Percentiles rank a stretch among this genome's conserved stretches.
Evolutionary conservation across 352 stramenopile genomes (phyloP).

Genomic region (Globisporangium parvum): DNA sequence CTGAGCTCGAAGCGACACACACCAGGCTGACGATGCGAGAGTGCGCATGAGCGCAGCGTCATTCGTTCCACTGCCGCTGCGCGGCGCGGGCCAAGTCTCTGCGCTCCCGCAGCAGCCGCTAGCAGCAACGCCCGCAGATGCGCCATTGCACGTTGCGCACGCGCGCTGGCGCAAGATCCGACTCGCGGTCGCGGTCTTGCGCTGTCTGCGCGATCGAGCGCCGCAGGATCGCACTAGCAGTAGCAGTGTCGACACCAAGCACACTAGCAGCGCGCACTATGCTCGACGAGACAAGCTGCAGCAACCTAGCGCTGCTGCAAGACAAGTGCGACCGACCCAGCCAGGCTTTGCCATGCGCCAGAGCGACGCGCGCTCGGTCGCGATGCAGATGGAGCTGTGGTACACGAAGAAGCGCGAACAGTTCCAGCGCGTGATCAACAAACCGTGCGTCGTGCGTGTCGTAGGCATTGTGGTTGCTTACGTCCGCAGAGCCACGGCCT

Average conservation of each 20-base stretch:
- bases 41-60: too few relatives aligned
- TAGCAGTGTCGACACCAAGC: not conserved
- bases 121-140: too few relatives aligned
- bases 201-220: slow-evolving; percentile 1
- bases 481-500: too few relatives aligned
- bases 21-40: too few relatives aligned
- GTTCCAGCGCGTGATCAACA: slow-evolving; percentile 24
- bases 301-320: not conserved
- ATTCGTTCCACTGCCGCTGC: too few relatives aligned
- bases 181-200: not conserved
- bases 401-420: slow-evolving; percentile 19
- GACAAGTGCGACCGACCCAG: too few relatives aligned
- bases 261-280: not conserved
- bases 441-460: slow-evolving; percentile 18
- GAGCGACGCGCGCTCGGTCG: slow-evolving; percentile 3
- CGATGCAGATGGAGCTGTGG: slow-evolving; percentile 11
- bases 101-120: too few relatives aligned
- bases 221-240: not conserved
- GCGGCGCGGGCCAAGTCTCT: too few relatives aligned
- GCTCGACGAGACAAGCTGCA: not conserved
- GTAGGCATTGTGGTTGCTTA: not conserved
- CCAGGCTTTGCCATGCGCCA: not conserved
- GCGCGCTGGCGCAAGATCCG: slow-evolving; percentile 7
- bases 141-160: not conserved
- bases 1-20: too few relatives aligned